A percentile compares a stretch with the other conserved stretches of the same genome.
Conservation (phyloP, 768 basidiomycete species). For the Hygrophorus pudorinus region DNA sequence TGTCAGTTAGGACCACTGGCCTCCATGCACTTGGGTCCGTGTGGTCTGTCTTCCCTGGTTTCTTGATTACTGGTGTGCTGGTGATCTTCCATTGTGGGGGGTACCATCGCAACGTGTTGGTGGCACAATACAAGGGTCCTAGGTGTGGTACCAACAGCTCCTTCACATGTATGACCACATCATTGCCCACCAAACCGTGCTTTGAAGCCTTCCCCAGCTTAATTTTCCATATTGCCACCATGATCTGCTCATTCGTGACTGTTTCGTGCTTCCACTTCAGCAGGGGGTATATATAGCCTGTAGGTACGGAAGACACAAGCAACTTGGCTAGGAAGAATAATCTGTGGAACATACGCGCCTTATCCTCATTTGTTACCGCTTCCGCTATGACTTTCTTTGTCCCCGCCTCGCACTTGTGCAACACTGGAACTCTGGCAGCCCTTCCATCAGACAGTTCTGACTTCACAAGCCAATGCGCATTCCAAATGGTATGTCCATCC, state of each 20-base stretch:
- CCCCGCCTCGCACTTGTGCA: not conserved
- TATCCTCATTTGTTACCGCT: constrained; percentile 4
- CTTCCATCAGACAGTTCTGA: constrained; percentile 2
- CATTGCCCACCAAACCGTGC: no score
- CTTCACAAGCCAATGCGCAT: no score
- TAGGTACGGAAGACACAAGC: constrained; percentile 1
- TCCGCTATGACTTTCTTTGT: not conserved
- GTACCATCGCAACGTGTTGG: no score
- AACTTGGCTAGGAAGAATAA: constrained; percentile 21
- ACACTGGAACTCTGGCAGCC: not conserved
- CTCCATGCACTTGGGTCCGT: constrained; percentile 20
- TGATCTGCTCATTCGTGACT: constrained; percentile 19
- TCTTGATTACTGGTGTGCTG: constrained; percentile 20
- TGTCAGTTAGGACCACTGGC: constrained; percentile 20
- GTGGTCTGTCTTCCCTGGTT: constrained; percentile 25
- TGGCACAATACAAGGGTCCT: constrained; percentile 20
- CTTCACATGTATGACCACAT: constrained; percentile 15
- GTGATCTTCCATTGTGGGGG: constrained; percentile 20
- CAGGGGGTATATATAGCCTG: constrained; percentile 16
- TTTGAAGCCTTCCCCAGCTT: constrained; percentile 25
- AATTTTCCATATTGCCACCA: constrained; percentile 15
- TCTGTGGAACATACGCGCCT: constrained; percentile 1
- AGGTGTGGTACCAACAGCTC: constrained; percentile 18
- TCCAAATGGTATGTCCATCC: no score
- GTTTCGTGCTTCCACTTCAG: constrained; percentile 11